Evolutionary conservation across 208 protist species (phyloP).

Genomic region (Perkinsela sp.): DNA sequence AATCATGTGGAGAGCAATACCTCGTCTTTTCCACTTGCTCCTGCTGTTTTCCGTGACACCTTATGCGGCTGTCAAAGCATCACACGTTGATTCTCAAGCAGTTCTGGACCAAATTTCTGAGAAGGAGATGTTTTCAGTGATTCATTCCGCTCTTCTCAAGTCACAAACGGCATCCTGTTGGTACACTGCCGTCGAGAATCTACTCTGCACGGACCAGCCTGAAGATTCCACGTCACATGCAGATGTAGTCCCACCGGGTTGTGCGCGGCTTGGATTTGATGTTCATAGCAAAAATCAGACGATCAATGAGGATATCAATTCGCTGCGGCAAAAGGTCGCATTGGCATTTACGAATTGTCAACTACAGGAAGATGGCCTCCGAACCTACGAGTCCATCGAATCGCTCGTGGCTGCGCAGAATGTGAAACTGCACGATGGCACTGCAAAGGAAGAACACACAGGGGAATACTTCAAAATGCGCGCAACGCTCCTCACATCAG

Average conservation of each 20-base stretch:
- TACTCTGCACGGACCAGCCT: neutral
- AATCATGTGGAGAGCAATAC: too few species aligned
- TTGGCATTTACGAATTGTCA: neutral
- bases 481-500: neutral
- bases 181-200: neutral
- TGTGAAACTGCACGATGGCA: neutral
- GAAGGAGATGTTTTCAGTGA: neutral
- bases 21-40: too few species aligned
- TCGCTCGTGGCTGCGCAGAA: neutral
- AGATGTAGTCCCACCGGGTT: neutral
- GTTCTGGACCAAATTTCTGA: too few species aligned
- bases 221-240: neutral
- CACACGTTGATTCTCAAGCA: too few species aligned
- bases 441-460: neutral
- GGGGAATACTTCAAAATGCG: too few species aligned
- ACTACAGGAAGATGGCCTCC: neutral
- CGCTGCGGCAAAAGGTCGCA: neutral
- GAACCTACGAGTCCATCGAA: neutral
- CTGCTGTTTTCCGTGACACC: too few species aligned
- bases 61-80: too few species aligned
- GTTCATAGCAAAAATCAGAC: neutral
- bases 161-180: neutral
- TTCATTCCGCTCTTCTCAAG: neutral
- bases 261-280: neutral
- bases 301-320: neutral